Evolutionary conservation across 192 early-diverging fungal species (phyloP), one percentile per base, ranked within the genome.

Genomic region (Linnemannia schmuckeri): DNA sequence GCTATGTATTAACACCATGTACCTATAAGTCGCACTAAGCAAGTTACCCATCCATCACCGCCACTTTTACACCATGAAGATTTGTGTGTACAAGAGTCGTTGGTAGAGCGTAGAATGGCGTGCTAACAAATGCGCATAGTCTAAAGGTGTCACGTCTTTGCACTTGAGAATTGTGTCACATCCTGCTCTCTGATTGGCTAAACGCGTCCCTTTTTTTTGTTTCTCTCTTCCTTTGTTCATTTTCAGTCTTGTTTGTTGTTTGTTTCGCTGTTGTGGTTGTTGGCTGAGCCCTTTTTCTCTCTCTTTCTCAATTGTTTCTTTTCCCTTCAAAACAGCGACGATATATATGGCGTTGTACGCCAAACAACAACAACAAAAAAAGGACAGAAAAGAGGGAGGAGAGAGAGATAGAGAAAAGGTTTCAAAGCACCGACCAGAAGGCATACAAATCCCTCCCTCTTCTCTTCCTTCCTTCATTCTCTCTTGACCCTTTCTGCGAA

Each of bases 81-180:
- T 66, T 15, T 30, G 27, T 3, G 10, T 66, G 61, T 33, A 33
- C 12, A 13, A 24, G 1, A 66, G 61, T 10, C 61, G 61, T 30
- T 33, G 61, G 27, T 1, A 15, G 27, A 33, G 61, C 27, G 3
- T 35, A 44, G 40, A 22, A 79, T 75, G 77, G 68, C 78, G 83
- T 79, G 83, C 77, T 77, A 61, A 13, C 2, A 12, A 46, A 46
- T 46, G 15, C 44, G 13, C 44, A 46, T 44, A 20, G 42, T 40
- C 74, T 33, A 13, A 10, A 12, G 41, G 37, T 71, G 83, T 77
- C 75, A 86, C 78, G 70, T 80, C 78, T 86, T 86, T 72, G 49
- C 37, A 20, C 30, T 27, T 15, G 70, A 22, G 82, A 72, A 79
- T 78, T 85, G 71, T 74, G 82, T 72, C 47, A n/a, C 75, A 73